Percentiles rank a stretch among this genome's conserved stretches.
Conservation (phyloP, 495 filamentous ascomycete genomes). For the Haplographium delicatum region DNA sequence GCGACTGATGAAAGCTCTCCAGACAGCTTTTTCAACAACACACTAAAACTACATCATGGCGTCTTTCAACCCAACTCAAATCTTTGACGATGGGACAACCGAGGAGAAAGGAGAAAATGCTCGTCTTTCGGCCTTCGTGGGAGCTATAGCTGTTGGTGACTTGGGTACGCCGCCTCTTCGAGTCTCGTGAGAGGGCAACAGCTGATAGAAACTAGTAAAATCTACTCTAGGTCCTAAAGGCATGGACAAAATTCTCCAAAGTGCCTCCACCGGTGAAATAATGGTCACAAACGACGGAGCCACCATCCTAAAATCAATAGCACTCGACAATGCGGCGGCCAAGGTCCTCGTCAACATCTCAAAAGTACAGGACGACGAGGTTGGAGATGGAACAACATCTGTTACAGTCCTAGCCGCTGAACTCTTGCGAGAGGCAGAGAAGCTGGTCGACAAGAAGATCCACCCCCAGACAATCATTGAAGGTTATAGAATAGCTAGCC, state of each 20-base stretch:
- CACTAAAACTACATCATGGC: conserved; percentile 30
- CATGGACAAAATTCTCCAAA: conserved; percentile 99
- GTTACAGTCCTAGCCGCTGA: conserved; percentile 94
- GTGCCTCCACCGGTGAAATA: conserved; percentile 95
- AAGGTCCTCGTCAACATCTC: conserved; percentile 99
- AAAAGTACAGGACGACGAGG: conserved; percentile 98
- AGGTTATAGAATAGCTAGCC: conserved; percentile 93
- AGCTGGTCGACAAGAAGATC: conserved; percentile 94
- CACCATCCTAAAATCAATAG: conserved; percentile 96
- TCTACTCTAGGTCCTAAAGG: conserved; percentile 95
- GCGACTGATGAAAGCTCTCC: background rate
- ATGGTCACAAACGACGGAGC: conserved; percentile 98
- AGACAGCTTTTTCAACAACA: conserved; percentile 2
- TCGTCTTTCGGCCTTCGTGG: conserved; percentile 91
- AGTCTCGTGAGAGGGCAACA: background rate
- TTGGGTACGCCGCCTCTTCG: conserved; percentile 7
- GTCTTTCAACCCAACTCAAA: conserved; percentile 85
- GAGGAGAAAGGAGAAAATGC: conserved; percentile 99
- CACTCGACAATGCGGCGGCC: conserved; percentile 96
- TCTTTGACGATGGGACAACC: conserved; percentile 94
- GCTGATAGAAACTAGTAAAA: conserved; percentile 61
- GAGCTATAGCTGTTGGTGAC: conserved; percentile 95
- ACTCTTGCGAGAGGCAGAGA: conserved; percentile 91
- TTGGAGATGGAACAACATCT: conserved; percentile 88
- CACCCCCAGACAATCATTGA: conserved; percentile 99